Evolutionary conservation across 306 rosid genomes (phyloP).

Genomic region (Oemleria cerasiformis): DNA sequence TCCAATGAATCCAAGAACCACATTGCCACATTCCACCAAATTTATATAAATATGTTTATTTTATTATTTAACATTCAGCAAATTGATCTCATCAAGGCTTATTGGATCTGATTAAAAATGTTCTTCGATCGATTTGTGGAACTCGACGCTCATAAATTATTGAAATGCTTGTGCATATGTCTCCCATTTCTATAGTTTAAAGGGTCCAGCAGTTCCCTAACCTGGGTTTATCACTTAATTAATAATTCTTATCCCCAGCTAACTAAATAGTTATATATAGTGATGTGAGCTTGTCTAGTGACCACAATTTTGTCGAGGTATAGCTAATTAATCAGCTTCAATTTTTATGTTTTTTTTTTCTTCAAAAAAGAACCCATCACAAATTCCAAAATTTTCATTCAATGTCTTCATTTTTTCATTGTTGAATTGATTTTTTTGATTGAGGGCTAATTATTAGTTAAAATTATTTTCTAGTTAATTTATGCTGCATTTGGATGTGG

Average conservation of each 20-base stretch:
- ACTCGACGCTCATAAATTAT: not conserved
- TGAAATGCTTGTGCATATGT: not conserved
- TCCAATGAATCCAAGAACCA: conserved; percentile 2
- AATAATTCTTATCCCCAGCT: not conserved
- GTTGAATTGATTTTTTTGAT: not conserved
- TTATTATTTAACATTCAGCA: not conserved
- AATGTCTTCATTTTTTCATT: not conserved
- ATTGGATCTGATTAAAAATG: conserved; percentile 6
- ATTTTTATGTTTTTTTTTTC: not conserved
- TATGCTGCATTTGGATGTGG: too few species aligned
- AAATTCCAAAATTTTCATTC: not conserved
- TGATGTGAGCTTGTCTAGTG: conserved; percentile 11
- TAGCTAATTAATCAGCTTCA: not conserved
- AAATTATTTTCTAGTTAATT: too few species aligned
- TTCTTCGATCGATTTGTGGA: conserved; percentile 2
- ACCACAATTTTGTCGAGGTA: not conserved
- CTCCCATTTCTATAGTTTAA: not conserved
- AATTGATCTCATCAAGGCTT: not conserved
- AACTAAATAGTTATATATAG: not conserved
- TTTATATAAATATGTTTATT: not conserved
- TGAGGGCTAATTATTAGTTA: not conserved
- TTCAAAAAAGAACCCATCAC: not conserved
- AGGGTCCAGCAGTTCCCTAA: conserved; percentile 13
- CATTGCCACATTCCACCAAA: conserved; percentile 15
- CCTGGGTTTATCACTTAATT: not conserved